Conservation (phyloP, 2,329 filamentous ascomycete genomes). For the Alternaria incomplexa region DNA sequence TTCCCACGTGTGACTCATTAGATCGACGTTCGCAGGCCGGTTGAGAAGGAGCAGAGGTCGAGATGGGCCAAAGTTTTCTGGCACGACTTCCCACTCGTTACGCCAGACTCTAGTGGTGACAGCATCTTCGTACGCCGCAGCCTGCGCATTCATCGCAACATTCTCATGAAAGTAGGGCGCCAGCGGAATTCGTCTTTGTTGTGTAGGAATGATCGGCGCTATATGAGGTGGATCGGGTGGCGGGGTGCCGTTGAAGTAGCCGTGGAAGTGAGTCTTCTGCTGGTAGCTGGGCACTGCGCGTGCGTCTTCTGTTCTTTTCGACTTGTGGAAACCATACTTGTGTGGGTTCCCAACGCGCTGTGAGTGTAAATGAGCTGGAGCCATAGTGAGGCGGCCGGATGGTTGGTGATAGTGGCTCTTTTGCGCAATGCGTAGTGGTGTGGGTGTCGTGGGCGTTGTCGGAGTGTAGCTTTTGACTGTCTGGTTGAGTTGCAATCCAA, state of each 20-base stretch:
- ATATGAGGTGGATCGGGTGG: background rate
- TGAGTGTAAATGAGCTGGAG: background rate
- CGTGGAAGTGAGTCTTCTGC: background rate
- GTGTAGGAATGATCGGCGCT: background rate
- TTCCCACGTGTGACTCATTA: background rate
- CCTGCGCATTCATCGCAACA: background rate
- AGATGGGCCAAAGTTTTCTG: background rate
- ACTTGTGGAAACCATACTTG: background rate
- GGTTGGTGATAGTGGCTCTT: background rate
- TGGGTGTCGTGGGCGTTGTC: background rate
- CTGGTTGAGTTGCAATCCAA: background rate
- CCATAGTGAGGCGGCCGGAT: background rate
- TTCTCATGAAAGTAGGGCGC: background rate
- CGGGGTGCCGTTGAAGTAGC: background rate
- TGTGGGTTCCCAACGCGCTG: background rate
- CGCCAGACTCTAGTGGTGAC: slow-evolving; percentile 3
- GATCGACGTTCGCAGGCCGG: slow-evolving; percentile 4
- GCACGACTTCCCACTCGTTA: slow-evolving; percentile 8
- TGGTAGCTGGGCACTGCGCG: background rate
- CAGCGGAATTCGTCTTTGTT: background rate
- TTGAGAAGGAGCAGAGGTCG: slow-evolving; percentile 3
- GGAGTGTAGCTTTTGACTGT: background rate
- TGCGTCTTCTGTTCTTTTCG: background rate
- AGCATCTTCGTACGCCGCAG: background rate
- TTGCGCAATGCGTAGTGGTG: background rate